phyloP scores from a whole-genome alignment of 2,329 filamentous ascomycete genomes.

The Neofusicoccum cordaticola region DNA sequence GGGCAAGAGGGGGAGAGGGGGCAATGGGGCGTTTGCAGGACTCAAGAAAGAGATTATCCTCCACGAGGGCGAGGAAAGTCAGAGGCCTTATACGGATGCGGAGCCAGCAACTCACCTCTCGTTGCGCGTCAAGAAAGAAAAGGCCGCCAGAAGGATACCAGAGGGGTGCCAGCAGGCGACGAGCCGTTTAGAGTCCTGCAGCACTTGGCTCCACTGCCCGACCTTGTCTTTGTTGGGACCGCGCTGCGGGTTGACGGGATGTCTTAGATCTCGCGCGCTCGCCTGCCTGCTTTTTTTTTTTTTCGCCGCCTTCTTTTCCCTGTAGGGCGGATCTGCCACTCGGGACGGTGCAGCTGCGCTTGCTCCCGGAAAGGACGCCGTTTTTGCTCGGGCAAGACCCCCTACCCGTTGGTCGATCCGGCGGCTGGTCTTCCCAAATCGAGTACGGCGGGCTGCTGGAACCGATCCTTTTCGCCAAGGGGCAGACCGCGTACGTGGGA shows the following conservation, averaged over 20 bases:
- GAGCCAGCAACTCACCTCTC: not conserved
- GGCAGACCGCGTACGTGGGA: not conserved
- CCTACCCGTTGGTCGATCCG: not conserved
- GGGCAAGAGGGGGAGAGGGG: too few species aligned
- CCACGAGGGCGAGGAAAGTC: not conserved
- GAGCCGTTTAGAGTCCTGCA: constrained; percentile 11
- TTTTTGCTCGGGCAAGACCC: not conserved
- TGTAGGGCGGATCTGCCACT: constrained; percentile 7
- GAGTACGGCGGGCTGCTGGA: not conserved
- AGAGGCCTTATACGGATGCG: constrained; percentile 11
- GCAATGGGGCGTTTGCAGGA: not conserved
- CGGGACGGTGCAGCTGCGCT: not conserved
- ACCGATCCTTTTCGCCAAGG: not conserved
- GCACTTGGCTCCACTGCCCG: not conserved
- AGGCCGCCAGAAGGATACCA: not conserved
- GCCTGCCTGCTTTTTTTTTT: not conserved
- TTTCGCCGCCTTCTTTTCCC: not conserved
- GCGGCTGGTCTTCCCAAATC: not conserved
- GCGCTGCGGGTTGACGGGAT: not conserved
- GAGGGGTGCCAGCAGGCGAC: constrained; percentile 3
- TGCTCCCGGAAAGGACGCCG: not conserved
- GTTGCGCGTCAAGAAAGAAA: not conserved
- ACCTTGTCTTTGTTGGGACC: constrained; percentile 10
- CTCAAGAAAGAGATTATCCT: not conserved
- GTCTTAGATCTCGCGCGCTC: constrained; percentile 8